Conservation (phyloP, 345 rosid genomes). For the Abelmoschus esculentus region DNA sequence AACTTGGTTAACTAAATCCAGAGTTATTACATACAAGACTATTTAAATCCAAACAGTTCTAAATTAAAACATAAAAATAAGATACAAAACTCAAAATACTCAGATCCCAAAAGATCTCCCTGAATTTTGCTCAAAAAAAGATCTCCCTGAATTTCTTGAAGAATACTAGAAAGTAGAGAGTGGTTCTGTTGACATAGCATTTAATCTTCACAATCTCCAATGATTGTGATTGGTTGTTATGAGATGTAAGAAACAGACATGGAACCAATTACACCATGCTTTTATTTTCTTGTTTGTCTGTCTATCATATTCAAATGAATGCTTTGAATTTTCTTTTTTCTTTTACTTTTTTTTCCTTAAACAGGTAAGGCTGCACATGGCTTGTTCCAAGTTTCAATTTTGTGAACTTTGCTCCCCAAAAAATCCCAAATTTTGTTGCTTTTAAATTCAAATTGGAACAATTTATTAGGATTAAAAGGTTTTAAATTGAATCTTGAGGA, state of each 20-base stretch:
- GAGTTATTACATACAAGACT: neutral
- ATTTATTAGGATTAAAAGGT: neutral
- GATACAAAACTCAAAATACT: neutral
- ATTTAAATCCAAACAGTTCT: neutral
- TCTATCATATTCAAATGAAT: neutral
- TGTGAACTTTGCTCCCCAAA: neutral
- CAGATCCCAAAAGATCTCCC: conserved; percentile 7
- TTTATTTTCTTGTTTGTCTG: neutral
- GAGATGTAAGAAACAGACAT: conserved; percentile 9
- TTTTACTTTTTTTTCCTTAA: neutral
- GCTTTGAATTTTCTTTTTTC: neutral
- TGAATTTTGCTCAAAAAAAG: neutral
- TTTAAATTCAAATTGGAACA: neutral
- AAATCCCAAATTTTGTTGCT: neutral
- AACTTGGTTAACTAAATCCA: neutral
- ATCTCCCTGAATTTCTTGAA: conserved; percentile 6
- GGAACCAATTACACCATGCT: neutral
- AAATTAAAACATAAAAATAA: neutral
- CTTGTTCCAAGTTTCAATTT: neutral
- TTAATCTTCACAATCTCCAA: conserved; percentile 9
- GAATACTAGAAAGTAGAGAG: neutral
- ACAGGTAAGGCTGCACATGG: conserved; percentile 18
- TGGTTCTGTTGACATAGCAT: conserved; percentile 1
- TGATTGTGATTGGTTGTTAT: conserved; percentile 15
- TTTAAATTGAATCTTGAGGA: neutral